Base-by-base conservation (phyloP, 164 flowering plant species). In the Vitis rotundifolia region DNA sequence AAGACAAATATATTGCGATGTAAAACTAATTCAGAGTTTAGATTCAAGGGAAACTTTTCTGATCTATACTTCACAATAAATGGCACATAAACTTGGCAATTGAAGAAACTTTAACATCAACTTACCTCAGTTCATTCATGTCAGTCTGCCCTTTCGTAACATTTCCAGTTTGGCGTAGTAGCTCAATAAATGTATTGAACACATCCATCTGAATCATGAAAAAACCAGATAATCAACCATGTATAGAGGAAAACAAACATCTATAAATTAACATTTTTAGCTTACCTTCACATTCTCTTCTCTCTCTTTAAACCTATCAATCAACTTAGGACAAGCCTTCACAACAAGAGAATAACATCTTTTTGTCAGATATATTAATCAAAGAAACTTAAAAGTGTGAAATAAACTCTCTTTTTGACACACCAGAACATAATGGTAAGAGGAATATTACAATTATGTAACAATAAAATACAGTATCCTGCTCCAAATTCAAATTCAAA, bases 321-420 rank as follows among this genome's bases (percentile, higher is more conserved):
- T 93, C 80, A 96, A 71, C 78, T 93, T 96, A n/a, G 98, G 95
- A 70, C 99, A 96, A 67, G 99, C 99, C 99, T 96, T 86, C 67
- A 79, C 16, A 68, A 64, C 18, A 54, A 55, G 37, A 65, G 16
- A 52, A 59, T 47, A 16, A 49, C 10, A 28, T 60, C 4, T 48
- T 55, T 54, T 60, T 48, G 19, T n/a, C 48, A 16, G 9, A 54
- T 11, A 22, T 6, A 63, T 16, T 11, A 44, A 48, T 62, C 53
- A 1, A 19, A n/a, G 44, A 8, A 31, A 14, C 28, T 22, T 22
- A 57, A 44, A 29, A 31, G 26, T 18, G 48, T 16, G 11, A 60
- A 44, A 69, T 3, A 29, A 14, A 59, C 12, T 13, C 26, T 50
- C 44, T 50, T 8, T 50, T 8, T 52, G 6, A 22, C 26, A 22